Evolutionary conservation across 495 filamentous ascomycete genomes (phyloP).

Genomic region (Neurospora sp.): DNA sequence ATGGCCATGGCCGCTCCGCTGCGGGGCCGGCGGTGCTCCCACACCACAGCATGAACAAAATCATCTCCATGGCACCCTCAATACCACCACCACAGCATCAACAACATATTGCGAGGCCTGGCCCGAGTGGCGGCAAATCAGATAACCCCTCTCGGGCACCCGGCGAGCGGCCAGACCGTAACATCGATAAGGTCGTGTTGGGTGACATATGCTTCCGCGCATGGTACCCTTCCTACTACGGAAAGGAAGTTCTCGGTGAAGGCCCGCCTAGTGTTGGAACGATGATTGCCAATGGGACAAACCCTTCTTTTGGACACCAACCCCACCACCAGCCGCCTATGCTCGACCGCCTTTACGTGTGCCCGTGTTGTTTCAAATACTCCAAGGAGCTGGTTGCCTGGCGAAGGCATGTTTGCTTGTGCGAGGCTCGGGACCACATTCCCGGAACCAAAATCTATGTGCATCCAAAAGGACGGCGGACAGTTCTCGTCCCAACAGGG

Average conservation of each 20-base stretch:
- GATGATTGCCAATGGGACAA: conserved; percentile 15
- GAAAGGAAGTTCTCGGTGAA: conserved; percentile 57
- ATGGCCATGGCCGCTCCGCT: background rate
- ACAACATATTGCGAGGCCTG: conserved; percentile 14
- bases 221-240: conserved; percentile 71
- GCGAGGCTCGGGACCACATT: conserved; percentile 29
- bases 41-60: conserved; percentile 15
- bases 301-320: background rate
- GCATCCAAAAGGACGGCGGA: conserved; percentile 34
- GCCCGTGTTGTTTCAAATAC: conserved; percentile 91
- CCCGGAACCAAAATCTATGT: conserved; percentile 38
- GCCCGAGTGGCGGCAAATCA: background rate
- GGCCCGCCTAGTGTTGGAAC: conserved; percentile 6
- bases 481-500: conserved; percentile 16
- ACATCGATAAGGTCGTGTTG: conserved; percentile 65
- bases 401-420: conserved; percentile 34
- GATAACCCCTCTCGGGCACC: background rate
- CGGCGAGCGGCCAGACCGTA: conserved; percentile 36
- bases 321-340: conserved; percentile 19
- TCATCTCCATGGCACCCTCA: conserved; percentile 15
- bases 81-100: conserved; percentile 4
- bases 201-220: conserved; percentile 64
- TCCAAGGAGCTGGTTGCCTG: conserved; percentile 57
- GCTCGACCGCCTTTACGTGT: conserved; percentile 67
- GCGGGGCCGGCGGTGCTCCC: conserved; percentile 7